A percentile compares a stretch with the other conserved stretches of the same genome.
Evolutionary conservation across 176 grass and related monocot genomes (phyloP).

Genomic region (Elaeis guineensis): DNA sequence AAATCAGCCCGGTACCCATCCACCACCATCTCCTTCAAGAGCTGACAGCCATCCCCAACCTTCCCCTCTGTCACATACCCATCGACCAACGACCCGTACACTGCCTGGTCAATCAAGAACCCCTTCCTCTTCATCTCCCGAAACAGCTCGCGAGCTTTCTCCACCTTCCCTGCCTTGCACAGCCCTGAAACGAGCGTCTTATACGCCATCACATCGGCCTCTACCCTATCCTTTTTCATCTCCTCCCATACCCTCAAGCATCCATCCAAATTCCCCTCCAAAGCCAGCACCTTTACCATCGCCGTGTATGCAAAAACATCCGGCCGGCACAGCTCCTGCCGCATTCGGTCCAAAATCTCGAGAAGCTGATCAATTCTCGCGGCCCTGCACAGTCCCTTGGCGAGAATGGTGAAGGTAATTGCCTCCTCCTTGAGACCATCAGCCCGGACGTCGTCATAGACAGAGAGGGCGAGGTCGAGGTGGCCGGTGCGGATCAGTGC

Average conservation of each 20-base stretch:
- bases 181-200: constrained; percentile 53
- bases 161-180: constrained; percentile 47
- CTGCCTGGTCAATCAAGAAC: constrained; percentile 51
- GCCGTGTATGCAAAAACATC: constrained; percentile 79
- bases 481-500: constrained; percentile 40
- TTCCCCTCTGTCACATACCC: constrained; percentile 39
- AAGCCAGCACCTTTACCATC: constrained; percentile 60
- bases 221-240: constrained; percentile 52
- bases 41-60: constrained; percentile 45
- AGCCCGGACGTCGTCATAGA: constrained; percentile 51
- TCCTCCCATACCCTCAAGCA: constrained; percentile 87
- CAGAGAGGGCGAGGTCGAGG: constrained; percentile 39
- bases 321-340: constrained; percentile 41
- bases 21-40: constrained; percentile 75
- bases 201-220: constrained; percentile 57
- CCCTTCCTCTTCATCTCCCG: constrained; percentile 58
- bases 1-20: constrained; percentile 62
- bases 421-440: constrained; percentile 41
- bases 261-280: constrained; percentile 50
- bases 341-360: constrained; percentile 49
- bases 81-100: constrained; percentile 52
- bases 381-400: constrained; percentile 35
- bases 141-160: constrained; percentile 51
- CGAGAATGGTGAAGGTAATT: constrained; percentile 63
- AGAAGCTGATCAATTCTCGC: constrained; percentile 43